Conservation (phyloP, 495 filamentous ascomycete species). For the Parathielavia appendiculata region DNA sequence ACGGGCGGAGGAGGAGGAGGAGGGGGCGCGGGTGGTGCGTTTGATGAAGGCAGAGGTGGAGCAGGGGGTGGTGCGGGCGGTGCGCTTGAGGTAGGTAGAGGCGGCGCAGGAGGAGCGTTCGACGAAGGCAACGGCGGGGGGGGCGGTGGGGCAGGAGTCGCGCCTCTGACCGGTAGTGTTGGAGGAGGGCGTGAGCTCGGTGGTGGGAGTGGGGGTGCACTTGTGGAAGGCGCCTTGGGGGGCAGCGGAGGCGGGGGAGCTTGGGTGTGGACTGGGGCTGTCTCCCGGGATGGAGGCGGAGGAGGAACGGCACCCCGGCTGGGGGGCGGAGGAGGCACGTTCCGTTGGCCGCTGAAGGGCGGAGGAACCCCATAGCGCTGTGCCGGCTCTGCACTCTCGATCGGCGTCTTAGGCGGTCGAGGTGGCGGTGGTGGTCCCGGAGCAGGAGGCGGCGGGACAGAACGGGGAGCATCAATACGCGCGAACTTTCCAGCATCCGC, state of each 20-base stretch:
- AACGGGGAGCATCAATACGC: slow-evolving; percentile 51
- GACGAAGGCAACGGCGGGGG: slow-evolving; percentile 45
- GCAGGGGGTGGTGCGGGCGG: slow-evolving; percentile 40
- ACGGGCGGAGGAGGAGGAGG: slow-evolving; percentile 35
- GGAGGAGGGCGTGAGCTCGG: slow-evolving; percentile 38
- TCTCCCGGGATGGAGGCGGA: slow-evolving; percentile 58
- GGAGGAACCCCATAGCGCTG: slow-evolving; percentile 74
- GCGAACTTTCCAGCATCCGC: slow-evolving; percentile 79
- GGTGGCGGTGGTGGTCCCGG: slow-evolving; percentile 80
- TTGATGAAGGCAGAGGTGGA: slow-evolving; percentile 37
- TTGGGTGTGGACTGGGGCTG: slow-evolving; percentile 32
- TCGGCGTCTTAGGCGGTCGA: slow-evolving; percentile 77
- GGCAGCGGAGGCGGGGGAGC: slow-evolving; percentile 59
- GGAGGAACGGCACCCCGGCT: slow-evolving; percentile 61
- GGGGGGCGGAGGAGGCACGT: slow-evolving; percentile 69
- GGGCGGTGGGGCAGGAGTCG: slow-evolving; percentile 45
- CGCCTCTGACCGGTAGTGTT: slow-evolving; percentile 35
- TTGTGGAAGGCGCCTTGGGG: slow-evolving; percentile 60
- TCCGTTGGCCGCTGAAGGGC: slow-evolving; percentile 67
- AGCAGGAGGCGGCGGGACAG: slow-evolving; percentile 54
- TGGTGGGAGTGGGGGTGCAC: slow-evolving; percentile 57
- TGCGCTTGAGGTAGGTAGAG: slow-evolving; percentile 26
- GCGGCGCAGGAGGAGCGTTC: slow-evolving; percentile 35
- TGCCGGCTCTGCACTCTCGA: slow-evolving; percentile 53
- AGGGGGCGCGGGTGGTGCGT: slow-evolving; percentile 25